Evolutionary conservation across 352 stramenopile species (phyloP).

Genomic region (Phytophthora cryptogea): DNA sequence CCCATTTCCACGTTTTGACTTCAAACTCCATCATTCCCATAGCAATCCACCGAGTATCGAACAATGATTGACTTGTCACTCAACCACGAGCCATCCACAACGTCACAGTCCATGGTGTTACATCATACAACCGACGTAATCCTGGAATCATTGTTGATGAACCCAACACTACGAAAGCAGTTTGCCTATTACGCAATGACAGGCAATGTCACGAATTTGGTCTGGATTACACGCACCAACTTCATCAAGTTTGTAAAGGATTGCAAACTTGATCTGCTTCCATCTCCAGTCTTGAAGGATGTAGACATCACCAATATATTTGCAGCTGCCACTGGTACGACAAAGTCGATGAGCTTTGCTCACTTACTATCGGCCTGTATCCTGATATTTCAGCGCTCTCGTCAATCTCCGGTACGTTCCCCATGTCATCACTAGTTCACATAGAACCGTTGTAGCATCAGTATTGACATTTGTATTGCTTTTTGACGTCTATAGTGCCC

Average conservation of each 20-base stretch:
- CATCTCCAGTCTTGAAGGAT: constrained; percentile 43
- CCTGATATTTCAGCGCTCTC: constrained; percentile 46
- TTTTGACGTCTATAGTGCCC: constrained; percentile 1
- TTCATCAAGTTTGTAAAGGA: constrained; percentile 75
- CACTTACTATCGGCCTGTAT: constrained; percentile 57
- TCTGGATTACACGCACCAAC: constrained; percentile 57
- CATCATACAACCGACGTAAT: constrained; percentile 20
- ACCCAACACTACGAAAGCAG: constrained; percentile 60
- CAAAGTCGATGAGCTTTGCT: constrained; percentile 52
- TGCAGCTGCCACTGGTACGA: constrained; percentile 31
- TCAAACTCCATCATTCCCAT: not conserved
- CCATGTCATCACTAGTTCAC: too few relatives aligned
- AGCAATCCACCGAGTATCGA: constrained; percentile 41
- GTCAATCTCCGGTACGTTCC: constrained; percentile 29
- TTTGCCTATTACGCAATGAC: constrained; percentile 74
- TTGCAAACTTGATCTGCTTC: constrained; percentile 50
- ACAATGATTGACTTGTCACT: constrained; percentile 50
- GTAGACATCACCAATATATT: constrained; percentile 65
- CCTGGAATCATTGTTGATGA: constrained; percentile 45
- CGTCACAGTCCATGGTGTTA: not conserved
- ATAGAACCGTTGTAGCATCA: not conserved
- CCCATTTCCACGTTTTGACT: not conserved
- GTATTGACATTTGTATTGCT: not conserved
- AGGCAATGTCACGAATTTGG: constrained; percentile 66
- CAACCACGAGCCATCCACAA: constrained; percentile 23